Conservation (phyloP, 2,329 filamentous ascomycete species). For the Teratosphaeriaceae sp. region DNA sequence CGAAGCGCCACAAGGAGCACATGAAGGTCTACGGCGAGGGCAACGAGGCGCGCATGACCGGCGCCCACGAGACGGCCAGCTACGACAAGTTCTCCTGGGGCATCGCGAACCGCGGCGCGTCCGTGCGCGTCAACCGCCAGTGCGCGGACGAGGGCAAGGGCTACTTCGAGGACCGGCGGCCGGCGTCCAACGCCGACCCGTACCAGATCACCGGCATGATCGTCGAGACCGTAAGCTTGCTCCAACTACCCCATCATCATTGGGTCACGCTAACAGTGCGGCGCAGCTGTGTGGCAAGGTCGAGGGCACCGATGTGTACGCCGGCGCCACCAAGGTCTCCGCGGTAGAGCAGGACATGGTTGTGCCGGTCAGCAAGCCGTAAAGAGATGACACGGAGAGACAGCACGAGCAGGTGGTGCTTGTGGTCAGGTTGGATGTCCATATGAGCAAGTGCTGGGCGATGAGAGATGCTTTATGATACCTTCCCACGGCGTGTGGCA, state of each 20-base stretch:
- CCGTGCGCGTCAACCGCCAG: slow-evolving; percentile 85
- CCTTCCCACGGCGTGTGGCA: slow-evolving; percentile 1
- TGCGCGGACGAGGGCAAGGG: slow-evolving; percentile 82
- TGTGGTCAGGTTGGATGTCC: too few relatives aligned
- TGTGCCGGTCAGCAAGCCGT: slow-evolving; percentile 27
- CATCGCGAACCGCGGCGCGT: slow-evolving; percentile 91
- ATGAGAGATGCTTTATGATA: slow-evolving; percentile 7
- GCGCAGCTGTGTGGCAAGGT: slow-evolving; percentile 43
- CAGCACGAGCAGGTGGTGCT: neutral
- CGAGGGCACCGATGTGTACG: slow-evolving; percentile 41
- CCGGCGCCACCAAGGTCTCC: slow-evolving; percentile 31
- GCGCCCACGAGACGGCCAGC: slow-evolving; percentile 84
- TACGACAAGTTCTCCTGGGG: slow-evolving; percentile 94
- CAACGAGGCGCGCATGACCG: slow-evolving; percentile 90
- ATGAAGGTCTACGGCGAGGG: slow-evolving; percentile 93
- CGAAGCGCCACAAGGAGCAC: slow-evolving; percentile 45
- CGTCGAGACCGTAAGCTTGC: slow-evolving; percentile 55
- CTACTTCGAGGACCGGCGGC: slow-evolving; percentile 70
- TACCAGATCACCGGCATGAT: slow-evolving; percentile 80
- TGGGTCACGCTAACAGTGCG: neutral
- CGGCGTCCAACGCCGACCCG: slow-evolving; percentile 77
- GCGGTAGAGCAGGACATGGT: slow-evolving; percentile 30
- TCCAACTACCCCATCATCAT: neutral
- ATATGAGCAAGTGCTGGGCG: too few relatives aligned
- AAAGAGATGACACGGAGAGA: slow-evolving; percentile 4